Conservation (phyloP, 441 rosid genomes). For the Francoa sonchifolia region DNA sequence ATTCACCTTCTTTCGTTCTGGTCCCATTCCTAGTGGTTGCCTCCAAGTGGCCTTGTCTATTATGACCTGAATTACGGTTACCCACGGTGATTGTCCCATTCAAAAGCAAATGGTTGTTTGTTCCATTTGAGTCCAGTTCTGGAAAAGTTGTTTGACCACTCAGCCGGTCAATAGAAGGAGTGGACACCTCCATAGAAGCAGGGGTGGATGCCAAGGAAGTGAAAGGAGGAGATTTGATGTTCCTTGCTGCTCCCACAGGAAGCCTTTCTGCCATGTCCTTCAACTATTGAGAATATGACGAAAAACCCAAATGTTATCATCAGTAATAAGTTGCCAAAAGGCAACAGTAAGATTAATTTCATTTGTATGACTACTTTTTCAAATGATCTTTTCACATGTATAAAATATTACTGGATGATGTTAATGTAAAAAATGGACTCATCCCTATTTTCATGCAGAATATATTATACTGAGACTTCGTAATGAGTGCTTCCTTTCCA, state of each 20-base stretch:
- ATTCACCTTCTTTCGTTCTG: slow-evolving; percentile 49
- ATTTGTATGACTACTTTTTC: too few relatives aligned
- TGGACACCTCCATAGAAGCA: slow-evolving; percentile 35
- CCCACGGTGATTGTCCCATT: slow-evolving; percentile 38
- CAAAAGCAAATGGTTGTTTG: slow-evolving; percentile 30
- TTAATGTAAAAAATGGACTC: too few relatives aligned
- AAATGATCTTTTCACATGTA: too few relatives aligned
- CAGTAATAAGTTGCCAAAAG: slow-evolving; percentile 3
- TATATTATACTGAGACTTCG: background rate
- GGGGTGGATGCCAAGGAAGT: slow-evolving; percentile 44
- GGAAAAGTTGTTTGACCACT: slow-evolving; percentile 29
- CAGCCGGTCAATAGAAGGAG: slow-evolving; percentile 32
- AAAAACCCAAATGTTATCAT: slow-evolving; percentile 1
- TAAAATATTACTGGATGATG: background rate
- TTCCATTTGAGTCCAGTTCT: slow-evolving; percentile 41
- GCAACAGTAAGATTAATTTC: too few relatives aligned
- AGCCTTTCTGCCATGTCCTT: slow-evolving; percentile 90
- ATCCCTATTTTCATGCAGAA: too few relatives aligned
- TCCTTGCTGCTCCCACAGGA: slow-evolving; percentile 56
- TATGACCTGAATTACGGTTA: slow-evolving; percentile 23
- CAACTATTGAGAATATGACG: slow-evolving; percentile 27
- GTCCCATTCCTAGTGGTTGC: slow-evolving; percentile 39
- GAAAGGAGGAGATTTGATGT: slow-evolving; percentile 41
- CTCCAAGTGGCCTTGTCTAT: slow-evolving; percentile 38
- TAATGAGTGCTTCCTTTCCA: background rate